Conservation (phyloP, 2,329 filamentous ascomycete genomes). For the Fusarium vanettenii region DNA sequence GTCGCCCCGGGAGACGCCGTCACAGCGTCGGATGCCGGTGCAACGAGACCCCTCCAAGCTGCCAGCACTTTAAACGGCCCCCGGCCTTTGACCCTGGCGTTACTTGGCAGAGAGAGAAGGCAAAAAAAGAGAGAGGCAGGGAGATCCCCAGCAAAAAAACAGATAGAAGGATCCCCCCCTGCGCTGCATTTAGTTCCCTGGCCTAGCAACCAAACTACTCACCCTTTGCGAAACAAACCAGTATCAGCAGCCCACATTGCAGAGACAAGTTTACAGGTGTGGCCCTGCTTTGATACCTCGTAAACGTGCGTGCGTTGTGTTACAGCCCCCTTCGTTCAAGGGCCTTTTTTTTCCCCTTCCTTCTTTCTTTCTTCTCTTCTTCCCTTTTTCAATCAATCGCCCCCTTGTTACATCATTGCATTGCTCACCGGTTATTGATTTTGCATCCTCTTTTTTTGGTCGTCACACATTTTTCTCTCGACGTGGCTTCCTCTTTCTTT, state of each 20-base stretch:
- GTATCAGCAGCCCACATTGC: constrained; percentile 21
- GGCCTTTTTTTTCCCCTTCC: constrained; percentile 10
- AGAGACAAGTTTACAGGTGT: constrained; percentile 6
- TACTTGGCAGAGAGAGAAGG: background rate
- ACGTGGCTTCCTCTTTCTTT: constrained; percentile 7
- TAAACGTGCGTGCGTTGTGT: constrained; percentile 18
- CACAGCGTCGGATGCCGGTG: constrained; percentile 18
- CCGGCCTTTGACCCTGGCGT: constrained; percentile 4
- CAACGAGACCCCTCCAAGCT: constrained; percentile 16
- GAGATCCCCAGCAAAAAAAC: background rate
- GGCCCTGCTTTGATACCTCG: constrained; percentile 9
- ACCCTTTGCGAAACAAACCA: background rate
- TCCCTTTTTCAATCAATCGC: constrained; percentile 8
- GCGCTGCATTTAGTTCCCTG: constrained; percentile 1
- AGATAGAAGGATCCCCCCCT: constrained; percentile 16
- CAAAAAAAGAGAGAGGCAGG: constrained; percentile 31
- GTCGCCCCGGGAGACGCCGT: constrained; percentile 32
- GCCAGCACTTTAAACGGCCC: constrained; percentile 35
- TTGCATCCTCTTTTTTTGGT: background rate
- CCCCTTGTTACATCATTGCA: constrained; percentile 19
- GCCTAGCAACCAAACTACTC: constrained; percentile 14
- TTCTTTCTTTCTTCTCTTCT: constrained; percentile 28
- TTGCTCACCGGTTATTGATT: constrained; percentile 10
- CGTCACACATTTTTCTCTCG: constrained; percentile 15
- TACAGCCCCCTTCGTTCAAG: constrained; percentile 32